A percentile compares a stretch with the other conserved stretches of the same genome.
Conservation (phyloP, 768 basidiomycete genomes). For the Chalciporus piperatus region DNA sequence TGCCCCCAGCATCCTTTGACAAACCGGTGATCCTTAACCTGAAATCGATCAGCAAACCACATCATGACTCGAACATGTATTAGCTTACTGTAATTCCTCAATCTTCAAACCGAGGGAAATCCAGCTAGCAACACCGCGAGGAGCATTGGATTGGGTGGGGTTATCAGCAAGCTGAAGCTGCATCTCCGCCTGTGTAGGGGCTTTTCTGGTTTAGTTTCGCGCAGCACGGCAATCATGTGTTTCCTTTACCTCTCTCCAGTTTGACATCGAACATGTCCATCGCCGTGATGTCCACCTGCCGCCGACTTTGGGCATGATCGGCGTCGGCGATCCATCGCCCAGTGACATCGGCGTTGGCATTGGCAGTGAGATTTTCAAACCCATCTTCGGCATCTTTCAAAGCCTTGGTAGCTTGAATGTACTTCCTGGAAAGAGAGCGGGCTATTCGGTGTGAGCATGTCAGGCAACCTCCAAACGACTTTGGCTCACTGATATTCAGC, state of each 20-base stretch:
- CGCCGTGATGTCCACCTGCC: not conserved
- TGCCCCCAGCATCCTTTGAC: not conserved
- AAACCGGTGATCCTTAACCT: not conserved
- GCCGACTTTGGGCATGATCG: not conserved
- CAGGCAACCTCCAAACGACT: no score
- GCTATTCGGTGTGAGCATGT: not conserved
- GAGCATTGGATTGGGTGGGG: not conserved
- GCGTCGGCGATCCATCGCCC: not conserved
- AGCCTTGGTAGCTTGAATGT: not conserved
- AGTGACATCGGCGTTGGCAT: not conserved
- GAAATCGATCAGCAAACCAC: no score
- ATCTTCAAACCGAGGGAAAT: not conserved
- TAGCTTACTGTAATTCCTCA: not conserved
- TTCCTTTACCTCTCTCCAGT: not conserved
- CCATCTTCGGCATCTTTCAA: not conserved
- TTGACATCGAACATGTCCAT: conserved; percentile 1
- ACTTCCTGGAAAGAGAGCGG: not conserved
- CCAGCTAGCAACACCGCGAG: not conserved
- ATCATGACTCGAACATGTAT: not conserved
- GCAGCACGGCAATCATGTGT: not conserved
- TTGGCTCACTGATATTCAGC: conserved; percentile 15
- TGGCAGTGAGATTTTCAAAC: not conserved
- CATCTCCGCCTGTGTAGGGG: not conserved
- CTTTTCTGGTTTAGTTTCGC: not conserved
- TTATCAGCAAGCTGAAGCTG: not conserved